Conservation (phyloP, 495 filamentous ascomycete genomes). For the Letharia lupina region DNA sequence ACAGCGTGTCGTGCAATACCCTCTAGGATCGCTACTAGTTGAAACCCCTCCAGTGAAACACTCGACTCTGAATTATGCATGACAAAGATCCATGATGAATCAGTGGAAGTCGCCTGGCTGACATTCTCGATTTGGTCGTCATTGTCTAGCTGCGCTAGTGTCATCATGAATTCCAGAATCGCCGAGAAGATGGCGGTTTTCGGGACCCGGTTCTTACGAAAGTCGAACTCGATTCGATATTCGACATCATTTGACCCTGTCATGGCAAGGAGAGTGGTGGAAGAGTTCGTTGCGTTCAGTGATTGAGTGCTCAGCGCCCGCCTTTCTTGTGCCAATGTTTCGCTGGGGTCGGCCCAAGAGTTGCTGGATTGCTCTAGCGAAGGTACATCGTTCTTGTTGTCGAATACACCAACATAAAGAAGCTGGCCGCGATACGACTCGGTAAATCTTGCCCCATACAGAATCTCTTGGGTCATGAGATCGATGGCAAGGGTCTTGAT, state of each 20-base stretch:
- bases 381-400: neutral
- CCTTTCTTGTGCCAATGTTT: neutral
- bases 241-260: neutral
- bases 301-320: neutral
- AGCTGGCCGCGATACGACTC: neutral
- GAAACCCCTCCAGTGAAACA: neutral
- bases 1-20: neutral
- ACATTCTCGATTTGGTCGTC: neutral
- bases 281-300: neutral
- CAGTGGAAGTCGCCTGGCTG: neutral
- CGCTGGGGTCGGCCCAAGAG: neutral
- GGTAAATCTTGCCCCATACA: neutral
- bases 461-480: neutral
- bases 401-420: neutral
- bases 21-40: conserved; percentile 1
- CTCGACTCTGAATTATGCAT: neutral
- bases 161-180: neutral
- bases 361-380: neutral
- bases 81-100: neutral
- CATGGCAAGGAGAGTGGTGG: neutral
- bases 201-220: neutral
- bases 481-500: neutral
- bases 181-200: neutral
- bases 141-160: neutral
- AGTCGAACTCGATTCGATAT: neutral